Evolutionary conservation across 1,284 basidiomycete species (phyloP).

Genomic region (Mixia osmundae): DNA sequence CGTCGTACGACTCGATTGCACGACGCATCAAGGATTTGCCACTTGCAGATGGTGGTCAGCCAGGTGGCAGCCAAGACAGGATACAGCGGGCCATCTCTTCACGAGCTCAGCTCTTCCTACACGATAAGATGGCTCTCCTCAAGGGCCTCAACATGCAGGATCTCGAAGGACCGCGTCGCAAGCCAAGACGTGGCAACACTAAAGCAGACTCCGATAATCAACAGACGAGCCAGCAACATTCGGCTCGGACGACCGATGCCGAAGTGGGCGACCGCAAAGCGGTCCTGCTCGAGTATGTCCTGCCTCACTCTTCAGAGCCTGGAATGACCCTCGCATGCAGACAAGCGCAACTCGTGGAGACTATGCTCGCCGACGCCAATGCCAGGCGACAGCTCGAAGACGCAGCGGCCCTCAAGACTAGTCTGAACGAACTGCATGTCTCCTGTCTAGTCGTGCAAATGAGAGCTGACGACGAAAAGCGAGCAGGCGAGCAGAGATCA

Average conservation of each 20-base stretch:
- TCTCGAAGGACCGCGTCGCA: background rate
- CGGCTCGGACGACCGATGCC: slow-evolving; percentile 2
- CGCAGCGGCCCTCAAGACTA: slow-evolving; percentile 9
- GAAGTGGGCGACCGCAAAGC: slow-evolving; percentile 10
- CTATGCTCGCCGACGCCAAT: slow-evolving; percentile 18
- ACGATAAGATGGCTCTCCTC: slow-evolving; percentile 65
- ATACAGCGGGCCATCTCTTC: slow-evolving; percentile 59
- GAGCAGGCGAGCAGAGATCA: no score
- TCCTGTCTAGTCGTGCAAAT: no score
- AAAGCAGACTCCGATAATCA: no score
- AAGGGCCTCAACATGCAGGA: slow-evolving; percentile 27
- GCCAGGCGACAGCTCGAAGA: slow-evolving; percentile 17
- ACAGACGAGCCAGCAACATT: slow-evolving; percentile 1
- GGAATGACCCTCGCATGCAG: slow-evolving; percentile 3
- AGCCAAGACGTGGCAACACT: background rate
- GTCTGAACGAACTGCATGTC: slow-evolving; percentile 8
- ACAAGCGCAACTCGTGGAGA: slow-evolving; percentile 15
- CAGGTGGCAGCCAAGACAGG: slow-evolving; percentile 47
- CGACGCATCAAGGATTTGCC: slow-evolving; percentile 58
- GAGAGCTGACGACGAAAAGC: no score
- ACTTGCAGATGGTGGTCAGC: slow-evolving; percentile 1
- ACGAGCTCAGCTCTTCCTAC: slow-evolving; percentile 55
- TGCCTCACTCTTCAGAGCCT: background rate
- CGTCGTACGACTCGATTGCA: slow-evolving; percentile 53
- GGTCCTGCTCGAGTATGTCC: slow-evolving; percentile 14